These are phyloP conservation scores for Blepharisma undulans DNA, from an alignment of 169 alveolate genomes.

Conservation along the genomic window DNA sequence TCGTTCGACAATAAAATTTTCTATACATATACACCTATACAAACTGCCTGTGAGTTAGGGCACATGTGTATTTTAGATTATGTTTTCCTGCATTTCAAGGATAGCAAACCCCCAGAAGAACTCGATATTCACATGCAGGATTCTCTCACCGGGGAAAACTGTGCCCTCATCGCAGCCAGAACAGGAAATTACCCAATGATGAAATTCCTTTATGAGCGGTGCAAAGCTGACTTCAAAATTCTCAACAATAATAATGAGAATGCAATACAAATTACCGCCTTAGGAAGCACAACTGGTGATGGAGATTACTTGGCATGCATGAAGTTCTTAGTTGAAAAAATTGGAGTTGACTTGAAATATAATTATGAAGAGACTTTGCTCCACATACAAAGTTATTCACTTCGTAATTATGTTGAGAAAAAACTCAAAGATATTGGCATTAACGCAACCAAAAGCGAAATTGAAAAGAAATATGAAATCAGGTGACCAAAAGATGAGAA, in stretches of 20 bases:
- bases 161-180: slow-evolving; percentile 38
- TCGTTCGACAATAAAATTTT: not conserved
- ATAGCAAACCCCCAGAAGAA: slow-evolving; percentile 18
- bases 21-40: slow-evolving; percentile 21
- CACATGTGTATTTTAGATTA: not conserved
- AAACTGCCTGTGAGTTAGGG: slow-evolving; percentile 29
- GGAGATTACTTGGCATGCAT: not conserved
- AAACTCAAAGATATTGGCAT: slow-evolving; percentile 5
- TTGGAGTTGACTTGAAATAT: slow-evolving; percentile 21
- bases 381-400: not conserved
- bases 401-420: not conserved
- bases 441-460: not conserved
- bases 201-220: not conserved
- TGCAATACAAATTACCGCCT: slow-evolving; percentile 23
- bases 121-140: slow-evolving; percentile 8
- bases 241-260: slow-evolving; percentile 1
- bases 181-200: slow-evolving; percentile 25
- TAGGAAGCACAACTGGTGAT: not conserved
- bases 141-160: slow-evolving; percentile 37
- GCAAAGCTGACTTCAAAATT: slow-evolving; percentile 7
- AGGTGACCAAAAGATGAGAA: not conserved
- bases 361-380: slow-evolving; percentile 38
- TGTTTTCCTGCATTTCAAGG: not conserved
- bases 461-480: slow-evolving; percentile 1
- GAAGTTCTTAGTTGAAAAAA: not conserved